phyloP scores from a whole-genome alignment of 2,329 filamentous ascomycete species.

The Sporothrix sp. region DNA sequence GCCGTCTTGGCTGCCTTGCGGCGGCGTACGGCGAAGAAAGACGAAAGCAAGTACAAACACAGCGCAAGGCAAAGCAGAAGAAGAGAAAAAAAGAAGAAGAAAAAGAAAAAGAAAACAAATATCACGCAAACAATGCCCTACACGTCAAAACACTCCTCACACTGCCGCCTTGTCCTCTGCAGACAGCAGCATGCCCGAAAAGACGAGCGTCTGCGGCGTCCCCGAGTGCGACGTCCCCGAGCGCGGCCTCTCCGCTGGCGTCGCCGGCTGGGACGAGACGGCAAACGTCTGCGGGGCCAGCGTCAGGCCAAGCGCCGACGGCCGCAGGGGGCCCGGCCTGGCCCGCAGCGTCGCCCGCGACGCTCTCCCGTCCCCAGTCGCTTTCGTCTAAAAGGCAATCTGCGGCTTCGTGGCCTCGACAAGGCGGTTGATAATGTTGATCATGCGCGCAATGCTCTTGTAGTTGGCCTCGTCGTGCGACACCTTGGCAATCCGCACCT shows the following conservation, averaged over 20 bases:
- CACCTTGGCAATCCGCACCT: slow-evolving; percentile 39
- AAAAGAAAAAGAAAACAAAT: neutral
- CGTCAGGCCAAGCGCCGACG: neutral
- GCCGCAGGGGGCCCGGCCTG: neutral
- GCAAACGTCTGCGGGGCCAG: too few relatives aligned
- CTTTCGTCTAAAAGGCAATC: slow-evolving; percentile 3
- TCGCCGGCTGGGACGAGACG: too few relatives aligned
- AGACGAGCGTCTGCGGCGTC: too few relatives aligned
- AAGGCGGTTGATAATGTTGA: slow-evolving; percentile 26
- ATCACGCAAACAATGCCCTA: neutral
- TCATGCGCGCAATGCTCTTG: slow-evolving; percentile 38
- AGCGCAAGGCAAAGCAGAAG: neutral
- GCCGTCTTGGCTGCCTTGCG: too few relatives aligned
- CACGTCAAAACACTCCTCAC: neutral
- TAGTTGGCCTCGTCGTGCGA: slow-evolving; percentile 39
- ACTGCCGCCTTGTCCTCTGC: too few relatives aligned
- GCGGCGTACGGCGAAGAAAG: too few relatives aligned
- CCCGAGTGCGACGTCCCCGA: too few relatives aligned
- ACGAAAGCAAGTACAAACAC: neutral
- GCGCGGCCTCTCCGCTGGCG: too few relatives aligned
- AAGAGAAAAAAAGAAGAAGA: neutral
- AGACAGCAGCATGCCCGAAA: too few relatives aligned
- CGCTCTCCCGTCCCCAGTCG: neutral
- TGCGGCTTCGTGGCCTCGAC: slow-evolving; percentile 18
- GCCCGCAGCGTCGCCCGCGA: neutral